Conservation (phyloP, 768 basidiomycete genomes). For the Sporobolomyces phaffii region DNA sequence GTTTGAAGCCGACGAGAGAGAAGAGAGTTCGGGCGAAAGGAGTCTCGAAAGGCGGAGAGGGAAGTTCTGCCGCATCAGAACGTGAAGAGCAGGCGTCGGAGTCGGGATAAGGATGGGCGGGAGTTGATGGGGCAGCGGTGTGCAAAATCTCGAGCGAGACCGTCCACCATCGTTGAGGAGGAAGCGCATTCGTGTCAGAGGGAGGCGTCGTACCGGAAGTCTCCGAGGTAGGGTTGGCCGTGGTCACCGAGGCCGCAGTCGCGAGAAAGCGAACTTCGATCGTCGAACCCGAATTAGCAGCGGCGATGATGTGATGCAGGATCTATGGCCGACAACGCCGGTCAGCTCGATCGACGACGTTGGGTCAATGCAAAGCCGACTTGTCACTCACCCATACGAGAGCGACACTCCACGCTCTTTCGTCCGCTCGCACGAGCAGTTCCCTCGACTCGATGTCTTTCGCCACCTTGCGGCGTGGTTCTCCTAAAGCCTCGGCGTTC, state of each 20-base stretch:
- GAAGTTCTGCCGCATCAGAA: background rate
- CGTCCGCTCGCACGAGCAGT: constrained; percentile 33
- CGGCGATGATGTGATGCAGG: constrained; percentile 33
- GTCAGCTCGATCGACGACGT: no score
- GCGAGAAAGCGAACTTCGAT: constrained; percentile 35
- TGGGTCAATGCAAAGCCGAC: no score
- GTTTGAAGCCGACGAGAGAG: constrained; percentile 12
- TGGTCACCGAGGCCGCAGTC: background rate
- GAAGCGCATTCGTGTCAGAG: background rate
- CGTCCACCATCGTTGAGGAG: constrained; percentile 28
- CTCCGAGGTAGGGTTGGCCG: no score
- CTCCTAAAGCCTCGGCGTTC: background rate
- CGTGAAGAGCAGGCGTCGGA: background rate
- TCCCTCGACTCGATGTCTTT: constrained; percentile 25
- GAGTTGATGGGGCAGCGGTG: background rate
- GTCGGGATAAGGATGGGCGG: constrained; percentile 2
- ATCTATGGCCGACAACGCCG: constrained; percentile 12
- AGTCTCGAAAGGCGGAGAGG: constrained; percentile 15
- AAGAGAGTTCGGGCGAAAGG: constrained; percentile 19
- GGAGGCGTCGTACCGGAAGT: background rate
- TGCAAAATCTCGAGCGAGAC: constrained; percentile 32
- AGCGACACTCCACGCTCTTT: constrained; percentile 35
- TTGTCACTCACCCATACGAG: constrained; percentile 28
- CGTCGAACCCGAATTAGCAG: constrained; percentile 19
- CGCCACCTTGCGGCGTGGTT: background rate